Evolutionary conservation across 768 basidiomycete genomes (phyloP).

Genomic region (Russula dissimulans): DNA sequence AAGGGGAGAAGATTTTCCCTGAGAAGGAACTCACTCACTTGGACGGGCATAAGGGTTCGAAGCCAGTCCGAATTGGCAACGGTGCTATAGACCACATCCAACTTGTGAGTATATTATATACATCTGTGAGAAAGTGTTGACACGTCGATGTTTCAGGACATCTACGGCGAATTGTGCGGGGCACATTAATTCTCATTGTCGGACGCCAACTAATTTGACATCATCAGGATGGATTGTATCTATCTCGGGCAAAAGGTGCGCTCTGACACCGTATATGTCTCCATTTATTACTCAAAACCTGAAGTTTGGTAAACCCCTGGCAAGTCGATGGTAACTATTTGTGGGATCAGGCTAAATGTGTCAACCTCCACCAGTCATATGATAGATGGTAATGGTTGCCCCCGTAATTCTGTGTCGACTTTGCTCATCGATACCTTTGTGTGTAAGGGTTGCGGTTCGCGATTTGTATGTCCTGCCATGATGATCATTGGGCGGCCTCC

Average conservation of each 20-base stretch:
- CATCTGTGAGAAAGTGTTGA: slow-evolving; percentile 1
- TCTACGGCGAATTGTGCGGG: slow-evolving; percentile 88
- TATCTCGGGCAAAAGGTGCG: slow-evolving; percentile 88
- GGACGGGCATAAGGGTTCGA: slow-evolving; percentile 80
- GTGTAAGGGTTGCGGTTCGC: slow-evolving; percentile 30
- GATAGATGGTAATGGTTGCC: slow-evolving; percentile 41
- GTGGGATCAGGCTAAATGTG: background rate
- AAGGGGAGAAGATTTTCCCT: slow-evolving; percentile 56
- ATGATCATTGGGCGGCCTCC: background rate
- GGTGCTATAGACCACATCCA: slow-evolving; percentile 93
- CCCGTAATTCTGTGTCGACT: background rate
- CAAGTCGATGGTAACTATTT: slow-evolving; percentile 27
- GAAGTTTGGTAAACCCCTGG: slow-evolving; percentile 70
- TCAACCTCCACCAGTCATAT: slow-evolving; percentile 33
- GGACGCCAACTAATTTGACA: background rate
- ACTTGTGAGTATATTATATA: slow-evolving; percentile 38
- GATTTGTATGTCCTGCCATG: slow-evolving; percentile 48
- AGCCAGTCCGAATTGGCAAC: slow-evolving; percentile 86
- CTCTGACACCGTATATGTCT: background rate
- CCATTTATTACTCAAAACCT: background rate
- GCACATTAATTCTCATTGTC: background rate
- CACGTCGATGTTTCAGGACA: slow-evolving; percentile 51
- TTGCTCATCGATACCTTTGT: background rate
- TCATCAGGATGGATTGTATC: slow-evolving; percentile 81
- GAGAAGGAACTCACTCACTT: slow-evolving; percentile 83